These are phyloP conservation scores for Scutellaria minor DNA, from an alignment of 257 asterid genomes.

Conservation along the genomic window DNA sequence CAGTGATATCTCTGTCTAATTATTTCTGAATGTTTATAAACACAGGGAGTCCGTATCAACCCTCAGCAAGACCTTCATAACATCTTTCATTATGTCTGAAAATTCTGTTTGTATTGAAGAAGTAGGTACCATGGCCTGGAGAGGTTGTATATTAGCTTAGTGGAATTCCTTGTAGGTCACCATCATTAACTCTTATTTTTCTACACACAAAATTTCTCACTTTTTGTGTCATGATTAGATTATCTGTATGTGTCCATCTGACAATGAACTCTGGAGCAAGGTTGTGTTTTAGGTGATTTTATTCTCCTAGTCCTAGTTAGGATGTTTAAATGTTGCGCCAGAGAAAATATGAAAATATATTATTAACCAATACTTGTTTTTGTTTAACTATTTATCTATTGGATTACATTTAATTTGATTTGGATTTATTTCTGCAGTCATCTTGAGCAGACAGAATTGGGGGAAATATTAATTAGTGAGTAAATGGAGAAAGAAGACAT, in stretches of 20 bases:
- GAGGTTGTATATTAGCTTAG: constrained; percentile 1
- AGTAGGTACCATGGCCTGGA: neutral
- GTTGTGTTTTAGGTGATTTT: neutral
- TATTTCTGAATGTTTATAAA: constrained; percentile 1
- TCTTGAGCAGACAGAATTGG: no score
- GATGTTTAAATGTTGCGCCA: neutral
- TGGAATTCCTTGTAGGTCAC: neutral
- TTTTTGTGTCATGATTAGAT: neutral
- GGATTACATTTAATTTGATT: no score
- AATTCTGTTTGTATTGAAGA: no score
- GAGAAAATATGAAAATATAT: neutral
- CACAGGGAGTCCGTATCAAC: neutral
- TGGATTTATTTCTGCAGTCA: no score
- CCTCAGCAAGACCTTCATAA: neutral
- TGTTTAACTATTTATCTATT: neutral
- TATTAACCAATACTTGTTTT: neutral
- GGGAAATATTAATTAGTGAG: no score
- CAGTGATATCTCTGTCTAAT: neutral
- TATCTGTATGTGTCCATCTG: neutral
- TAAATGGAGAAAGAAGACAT: no score
- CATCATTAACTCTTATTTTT: neutral
- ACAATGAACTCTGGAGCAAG: neutral
- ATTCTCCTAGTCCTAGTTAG: neutral
- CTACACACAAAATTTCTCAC: neutral
- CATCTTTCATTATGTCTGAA: neutral